Evolutionary conservation across 2,329 filamentous ascomycete genomes (phyloP).

Genomic region (Shiraia sp.): DNA sequence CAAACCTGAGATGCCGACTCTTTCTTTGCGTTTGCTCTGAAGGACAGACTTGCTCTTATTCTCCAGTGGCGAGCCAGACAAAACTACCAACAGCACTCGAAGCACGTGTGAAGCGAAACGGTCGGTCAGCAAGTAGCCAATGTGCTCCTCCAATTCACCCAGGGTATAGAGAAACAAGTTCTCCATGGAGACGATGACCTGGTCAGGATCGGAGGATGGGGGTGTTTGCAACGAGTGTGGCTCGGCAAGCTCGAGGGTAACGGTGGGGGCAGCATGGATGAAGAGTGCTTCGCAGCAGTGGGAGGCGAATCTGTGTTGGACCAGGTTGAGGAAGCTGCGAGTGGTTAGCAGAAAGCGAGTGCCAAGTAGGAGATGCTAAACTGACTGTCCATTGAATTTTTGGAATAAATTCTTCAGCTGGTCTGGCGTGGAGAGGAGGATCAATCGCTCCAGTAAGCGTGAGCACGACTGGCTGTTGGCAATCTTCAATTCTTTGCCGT

Average conservation of each 20-base stretch:
- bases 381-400: conserved; percentile 77
- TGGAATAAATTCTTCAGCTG: conserved; percentile 88
- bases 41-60: conserved; percentile 68
- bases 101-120: conserved; percentile 88
- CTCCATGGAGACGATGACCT: conserved; percentile 71
- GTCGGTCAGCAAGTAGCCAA: conserved; percentile 84
- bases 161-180: conserved; percentile 80
- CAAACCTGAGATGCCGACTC: conserved; percentile 61
- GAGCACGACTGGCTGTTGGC: conserved; percentile 96
- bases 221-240: conserved; percentile 48
- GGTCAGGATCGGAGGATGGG: conserved; percentile 53
- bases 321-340: conserved; percentile 74
- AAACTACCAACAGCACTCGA: conserved; percentile 79
- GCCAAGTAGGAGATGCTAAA: conserved; percentile 13
- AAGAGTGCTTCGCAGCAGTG: conserved; percentile 97
- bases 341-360: conserved; percentile 13
- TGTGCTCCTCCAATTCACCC: conserved; percentile 83
- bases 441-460: conserved; percentile 86
- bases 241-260: conserved; percentile 70
- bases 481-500: conserved; percentile 93
- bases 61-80: conserved; percentile 81
- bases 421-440: conserved; percentile 73
- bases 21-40: conserved; percentile 91
- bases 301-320: conserved; percentile 94
- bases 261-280: conserved; percentile 75